Percentiles rank a stretch among this genome's conserved stretches.
Evolutionary conservation across 371 early-diverging fungal genomes (phyloP).

Genomic region (Amoeboaphelidium occidentale): DNA sequence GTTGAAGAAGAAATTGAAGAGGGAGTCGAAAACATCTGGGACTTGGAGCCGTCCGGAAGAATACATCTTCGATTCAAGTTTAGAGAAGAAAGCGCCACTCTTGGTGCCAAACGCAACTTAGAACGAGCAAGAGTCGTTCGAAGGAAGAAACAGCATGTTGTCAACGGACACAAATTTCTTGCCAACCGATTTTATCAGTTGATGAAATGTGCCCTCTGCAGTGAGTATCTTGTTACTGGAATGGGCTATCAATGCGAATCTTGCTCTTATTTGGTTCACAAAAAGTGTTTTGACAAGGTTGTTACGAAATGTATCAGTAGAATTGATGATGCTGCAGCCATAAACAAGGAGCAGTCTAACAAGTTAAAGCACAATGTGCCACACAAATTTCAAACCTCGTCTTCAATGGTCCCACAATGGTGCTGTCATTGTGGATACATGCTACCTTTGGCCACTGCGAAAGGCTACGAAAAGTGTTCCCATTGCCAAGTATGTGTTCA

Average conservation of each 20-base stretch:
- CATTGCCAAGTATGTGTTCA: conserved; percentile 58
- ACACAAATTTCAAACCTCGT: conserved; percentile 58
- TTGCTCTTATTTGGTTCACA: conserved; percentile 82
- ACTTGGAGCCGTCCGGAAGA: conserved; percentile 73
- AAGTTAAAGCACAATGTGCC: conserved; percentile 67
- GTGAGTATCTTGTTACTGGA: conserved; percentile 60
- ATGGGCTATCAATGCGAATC: conserved; percentile 66
- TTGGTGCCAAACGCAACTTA: no score
- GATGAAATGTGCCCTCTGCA: conserved; percentile 79
- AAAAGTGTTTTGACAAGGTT: conserved; percentile 54
- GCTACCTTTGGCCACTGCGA: conserved; percentile 44
- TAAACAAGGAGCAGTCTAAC: conserved; percentile 9
- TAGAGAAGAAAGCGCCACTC: background rate
- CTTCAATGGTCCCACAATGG: conserved; percentile 60
- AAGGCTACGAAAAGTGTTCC: conserved; percentile 11
- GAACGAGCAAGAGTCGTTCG: background rate
- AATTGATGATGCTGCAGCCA: conserved; percentile 18
- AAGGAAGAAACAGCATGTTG: background rate
- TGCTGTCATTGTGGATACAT: conserved; percentile 93
- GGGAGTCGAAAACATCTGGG: conserved; percentile 55
- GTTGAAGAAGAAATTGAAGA: conserved; percentile 8
- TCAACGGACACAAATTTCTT: conserved; percentile 70
- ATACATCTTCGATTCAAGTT: conserved; percentile 16
- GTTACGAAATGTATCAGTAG: conserved; percentile 71
- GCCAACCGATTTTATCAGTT: conserved; percentile 60